Evolutionary conservation across 2,329 filamentous ascomycete genomes (phyloP), one percentile per base, ranked within the genome.

Genomic region (Blastomyces gilchristii): DNA sequence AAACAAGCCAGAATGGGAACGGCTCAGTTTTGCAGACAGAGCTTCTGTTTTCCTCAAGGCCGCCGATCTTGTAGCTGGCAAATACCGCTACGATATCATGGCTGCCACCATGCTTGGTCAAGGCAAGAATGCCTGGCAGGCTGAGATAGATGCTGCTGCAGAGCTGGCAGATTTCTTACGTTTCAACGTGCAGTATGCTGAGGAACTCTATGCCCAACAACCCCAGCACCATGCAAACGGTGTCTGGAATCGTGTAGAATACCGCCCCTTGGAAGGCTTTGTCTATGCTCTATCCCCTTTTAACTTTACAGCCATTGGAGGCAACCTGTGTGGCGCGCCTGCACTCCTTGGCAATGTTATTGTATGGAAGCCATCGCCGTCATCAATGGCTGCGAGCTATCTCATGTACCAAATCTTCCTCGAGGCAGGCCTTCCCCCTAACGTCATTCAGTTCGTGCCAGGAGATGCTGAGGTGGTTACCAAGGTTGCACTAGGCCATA

Each of bases 81-180:
- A 97, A 79, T 97, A 97, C 78, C 85, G 93, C 73, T 96, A 96
- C 77, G 91, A 97, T 62, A 85, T 97, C 70, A 95, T 97, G 89
- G 92, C 93, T 14, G 86, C 91, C 56, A 97, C 93, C 18, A 96
- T 97, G 85, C 81, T 96, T 41, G 93, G 93, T 66, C 93, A 97
- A 78, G 93, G 93, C 71, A 97, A 97, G 85, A 97, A 97, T 75
- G 91, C 90, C 59, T 97, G 91, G 91, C 93, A 97, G 78, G 93
- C 93, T n/a, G 93, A 97, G 82, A 97, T 97, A 67, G 93, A 97
- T 76, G 84, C 91, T 50, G 93, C 93, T 18, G 93, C 93, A 8
- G 93, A 97, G 81, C 79, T 96, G 68, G 88, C 85, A 68, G 93
- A 97, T 75, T 97, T 97, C 78, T 80, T 97, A 73, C 85, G 91